phyloP scores from a whole-genome alignment of 345 rosid genomes.

The Pugionium dolabratum region DNA sequence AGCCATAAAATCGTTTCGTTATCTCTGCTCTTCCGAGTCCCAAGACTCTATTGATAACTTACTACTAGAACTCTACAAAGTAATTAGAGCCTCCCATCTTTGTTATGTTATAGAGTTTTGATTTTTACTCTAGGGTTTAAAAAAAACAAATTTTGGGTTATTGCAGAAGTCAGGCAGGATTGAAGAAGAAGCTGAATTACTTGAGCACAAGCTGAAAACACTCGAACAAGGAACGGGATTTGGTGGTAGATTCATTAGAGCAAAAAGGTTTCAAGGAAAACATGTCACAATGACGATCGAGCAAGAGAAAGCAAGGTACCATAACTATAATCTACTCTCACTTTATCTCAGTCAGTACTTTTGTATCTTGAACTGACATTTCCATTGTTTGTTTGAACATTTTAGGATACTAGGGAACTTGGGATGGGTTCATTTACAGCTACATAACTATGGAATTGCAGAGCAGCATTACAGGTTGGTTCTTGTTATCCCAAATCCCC shows the following conservation, averaged over 20 bases:
- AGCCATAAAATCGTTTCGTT: constrained; percentile 74
- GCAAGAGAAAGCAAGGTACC: constrained; percentile 73
- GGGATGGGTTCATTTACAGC: constrained; percentile 87
- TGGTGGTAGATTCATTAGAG: constrained; percentile 56
- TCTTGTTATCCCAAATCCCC: not conserved
- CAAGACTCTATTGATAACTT: constrained; percentile 77
- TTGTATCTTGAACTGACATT: not conserved
- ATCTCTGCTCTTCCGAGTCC: constrained; percentile 66
- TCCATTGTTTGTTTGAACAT: constrained; percentile 2
- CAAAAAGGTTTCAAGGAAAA: constrained; percentile 73
- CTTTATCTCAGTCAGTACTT: not conserved
- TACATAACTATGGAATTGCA: constrained; percentile 70
- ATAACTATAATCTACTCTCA: not conserved
- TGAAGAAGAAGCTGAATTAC: constrained; percentile 77
- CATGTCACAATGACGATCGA: constrained; percentile 61
- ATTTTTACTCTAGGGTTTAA: not conserved
- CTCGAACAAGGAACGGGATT: constrained; percentile 60
- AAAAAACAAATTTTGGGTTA: not conserved
- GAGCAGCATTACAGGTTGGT: constrained; percentile 67
- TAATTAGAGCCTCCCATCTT: constrained; percentile 16
- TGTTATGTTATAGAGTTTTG: not conserved
- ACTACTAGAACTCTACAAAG: constrained; percentile 75
- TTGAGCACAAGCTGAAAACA: constrained; percentile 58
- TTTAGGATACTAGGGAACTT: constrained; percentile 73
- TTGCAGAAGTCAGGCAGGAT: constrained; percentile 79